phyloP scores from a whole-genome alignment of 805 yeast genomes.

The Starmerella cellae region DNA sequence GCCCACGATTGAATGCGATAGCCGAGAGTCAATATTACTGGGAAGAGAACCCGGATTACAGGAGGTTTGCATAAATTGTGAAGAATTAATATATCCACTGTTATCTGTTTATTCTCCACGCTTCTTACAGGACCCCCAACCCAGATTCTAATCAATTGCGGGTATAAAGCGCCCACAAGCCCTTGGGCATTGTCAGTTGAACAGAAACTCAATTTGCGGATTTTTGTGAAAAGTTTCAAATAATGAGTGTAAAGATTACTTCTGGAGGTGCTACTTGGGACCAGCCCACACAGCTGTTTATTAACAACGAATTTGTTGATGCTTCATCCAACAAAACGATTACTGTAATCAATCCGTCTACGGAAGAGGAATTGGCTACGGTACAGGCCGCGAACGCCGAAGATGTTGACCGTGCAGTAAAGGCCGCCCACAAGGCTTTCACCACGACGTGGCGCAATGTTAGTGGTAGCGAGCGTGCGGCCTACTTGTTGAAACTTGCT shows the following conservation, averaged over 20 bases:
- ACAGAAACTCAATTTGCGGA: too few relatives aligned
- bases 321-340: constrained; percentile 49
- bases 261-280: constrained; percentile 46
- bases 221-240: too few relatives aligned
- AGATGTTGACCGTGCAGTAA: constrained; percentile 75
- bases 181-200: neutral
- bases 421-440: constrained; percentile 62
- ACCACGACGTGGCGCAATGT: constrained; percentile 59
- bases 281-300: constrained; percentile 74
- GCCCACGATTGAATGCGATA: too few relatives aligned
- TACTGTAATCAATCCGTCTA: constrained; percentile 53
- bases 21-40: too few relatives aligned
- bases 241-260: constrained; percentile 19
- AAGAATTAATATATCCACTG: too few relatives aligned
- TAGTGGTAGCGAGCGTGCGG: constrained; percentile 58
- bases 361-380: constrained; percentile 55
- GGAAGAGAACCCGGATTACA: too few relatives aligned
- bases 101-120: too few relatives aligned
- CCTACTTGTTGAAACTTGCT: constrained; percentile 55
- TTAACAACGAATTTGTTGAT: constrained; percentile 46
- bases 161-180: too few relatives aligned
- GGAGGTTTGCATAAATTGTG: too few relatives aligned
- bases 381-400: constrained; percentile 65
- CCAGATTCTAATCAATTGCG: too few relatives aligned
- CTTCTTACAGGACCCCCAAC: too few relatives aligned